A percentile compares a stretch with the other conserved stretches of the same genome.
Conservation (phyloP, 1,284 basidiomycete genomes). For the Austroboletus niveus region DNA sequence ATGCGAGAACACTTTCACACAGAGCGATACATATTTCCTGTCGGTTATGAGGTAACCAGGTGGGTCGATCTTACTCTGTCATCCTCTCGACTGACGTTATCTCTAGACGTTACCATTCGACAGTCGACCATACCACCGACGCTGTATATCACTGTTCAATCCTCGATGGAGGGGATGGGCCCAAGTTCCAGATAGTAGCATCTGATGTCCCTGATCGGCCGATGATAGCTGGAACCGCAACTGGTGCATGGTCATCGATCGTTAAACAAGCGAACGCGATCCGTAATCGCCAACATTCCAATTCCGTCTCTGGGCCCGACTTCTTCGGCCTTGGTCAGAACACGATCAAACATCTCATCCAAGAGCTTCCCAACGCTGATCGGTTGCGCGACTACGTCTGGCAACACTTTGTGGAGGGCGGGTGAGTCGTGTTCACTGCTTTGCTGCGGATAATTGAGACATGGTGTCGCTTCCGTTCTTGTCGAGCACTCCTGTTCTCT, state of each 20-base stretch:
- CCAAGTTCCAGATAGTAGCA: constrained; percentile 77
- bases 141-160: constrained; percentile 80
- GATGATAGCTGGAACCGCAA: constrained; percentile 77
- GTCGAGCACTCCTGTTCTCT: constrained; percentile 11
- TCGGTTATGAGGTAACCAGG: constrained; percentile 80
- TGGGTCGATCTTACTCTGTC: constrained; percentile 29
- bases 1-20: constrained; percentile 81
- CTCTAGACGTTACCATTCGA: constrained; percentile 70
- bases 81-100: constrained; percentile 10
- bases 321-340: constrained; percentile 83
- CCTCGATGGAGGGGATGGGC: constrained; percentile 75
- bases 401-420: constrained; percentile 79
- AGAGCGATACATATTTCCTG: constrained; percentile 81
- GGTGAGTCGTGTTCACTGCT: constrained; percentile 48
- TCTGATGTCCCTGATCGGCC: constrained; percentile 64
- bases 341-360: constrained; percentile 81
- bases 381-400: constrained; percentile 74
- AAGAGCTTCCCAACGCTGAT: constrained; percentile 70
- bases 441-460: constrained; percentile 7
- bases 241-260: constrained; percentile 78
- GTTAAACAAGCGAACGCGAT: constrained; percentile 77
- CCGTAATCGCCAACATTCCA: constrained; percentile 74
- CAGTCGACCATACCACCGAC: constrained; percentile 58
- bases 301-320: constrained; percentile 81
- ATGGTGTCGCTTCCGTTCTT: constrained; percentile 5